Evolutionary conservation across 345 rosid species (phyloP), one percentile per base, ranked within the genome.

Genomic region (Leavenworthia alabamica): DNA sequence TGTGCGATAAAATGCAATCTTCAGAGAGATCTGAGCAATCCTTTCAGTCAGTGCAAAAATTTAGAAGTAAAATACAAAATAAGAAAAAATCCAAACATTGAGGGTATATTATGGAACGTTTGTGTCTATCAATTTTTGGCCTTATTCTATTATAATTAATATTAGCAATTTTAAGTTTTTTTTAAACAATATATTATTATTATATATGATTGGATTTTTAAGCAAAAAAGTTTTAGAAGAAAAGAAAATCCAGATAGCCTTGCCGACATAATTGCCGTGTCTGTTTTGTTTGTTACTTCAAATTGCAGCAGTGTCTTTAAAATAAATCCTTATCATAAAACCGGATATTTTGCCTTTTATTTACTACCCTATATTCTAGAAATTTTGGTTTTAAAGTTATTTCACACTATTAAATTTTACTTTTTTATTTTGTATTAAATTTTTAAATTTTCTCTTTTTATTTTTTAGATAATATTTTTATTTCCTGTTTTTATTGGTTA

Each of bases 81-180:
- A 36, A 26, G 9, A 26, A 60, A 47, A 42, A 52, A 60, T 62
- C 69, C 44, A 70, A 62, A 56, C 4, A 62, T 24, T 46, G 49
- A 14, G 54, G 28, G 6, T 62, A 69, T 61, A 60, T 69, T 43
- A 1, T 56, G 75, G 75, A 63, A 63, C 58, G 75, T 17, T 70
- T 8, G 23, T 29, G 24, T 70, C 42, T 56, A 63, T 70, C 74
- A 70, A 56, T 54, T 70, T 70, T 70, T 48, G n/a, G n/a, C n/a
- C n/a, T n/a, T n/a, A n/a, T n/a, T n/a, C n/a, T n/a, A n/a, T n/a
- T n/a, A n/a, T n/a, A n/a, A n/a, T n/a, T n/a, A n/a, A n/a, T n/a
- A n/a, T n/a, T n/a, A n/a, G n/a, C n/a, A n/a, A n/a, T n/a, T n/a
- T n/a, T n/a, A n/a, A n/a, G n/a, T n/a, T n/a, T n/a, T n/a, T n/a